phyloP scores from a whole-genome alignment of 805 yeast genomes.

The Debaryomyces prosopidis region DNA sequence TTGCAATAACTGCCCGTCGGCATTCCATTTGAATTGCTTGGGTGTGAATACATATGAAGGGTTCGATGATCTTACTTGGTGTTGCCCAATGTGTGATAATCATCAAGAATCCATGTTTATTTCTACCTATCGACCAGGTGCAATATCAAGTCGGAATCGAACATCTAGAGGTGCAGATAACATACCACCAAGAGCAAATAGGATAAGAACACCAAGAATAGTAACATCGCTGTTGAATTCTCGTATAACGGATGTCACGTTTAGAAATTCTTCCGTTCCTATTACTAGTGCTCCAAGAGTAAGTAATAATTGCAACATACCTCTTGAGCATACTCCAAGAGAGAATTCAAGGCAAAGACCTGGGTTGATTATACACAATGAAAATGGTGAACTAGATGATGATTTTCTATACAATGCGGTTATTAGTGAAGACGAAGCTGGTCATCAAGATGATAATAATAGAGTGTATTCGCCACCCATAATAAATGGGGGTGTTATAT shows the following conservation, averaged over 20 bases:
- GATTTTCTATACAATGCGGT: slow-evolving; percentile 24
- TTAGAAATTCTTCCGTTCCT: not conserved
- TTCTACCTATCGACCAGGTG: not conserved
- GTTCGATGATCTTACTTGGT: slow-evolving; percentile 30
- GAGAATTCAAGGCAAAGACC: slow-evolving; percentile 4
- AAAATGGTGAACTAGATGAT: slow-evolving; percentile 30
- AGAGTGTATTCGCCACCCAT: slow-evolving; percentile 14
- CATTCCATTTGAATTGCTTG: slow-evolving; percentile 43
- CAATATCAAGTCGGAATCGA: not conserved
- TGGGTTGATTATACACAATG: slow-evolving; percentile 27
- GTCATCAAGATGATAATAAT: not conserved
- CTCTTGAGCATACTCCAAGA: not conserved
- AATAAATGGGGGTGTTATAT: slow-evolving; percentile 40
- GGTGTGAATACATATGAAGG: slow-evolving; percentile 21
- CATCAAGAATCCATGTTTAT: slow-evolving; percentile 29
- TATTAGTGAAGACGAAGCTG: not conserved
- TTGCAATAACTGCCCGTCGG: slow-evolving; percentile 38
- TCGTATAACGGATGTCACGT: not conserved
- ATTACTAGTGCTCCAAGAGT: not conserved
- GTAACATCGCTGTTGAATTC: not conserved
- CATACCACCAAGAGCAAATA: not conserved
- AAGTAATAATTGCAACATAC: not conserved
- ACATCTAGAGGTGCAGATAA: not conserved
- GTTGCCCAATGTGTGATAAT: slow-evolving; percentile 53
- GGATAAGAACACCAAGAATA: not conserved